Evolutionary conservation across 768 basidiomycete species (phyloP).

Genomic region (Hydnomerulius pinastri): DNA sequence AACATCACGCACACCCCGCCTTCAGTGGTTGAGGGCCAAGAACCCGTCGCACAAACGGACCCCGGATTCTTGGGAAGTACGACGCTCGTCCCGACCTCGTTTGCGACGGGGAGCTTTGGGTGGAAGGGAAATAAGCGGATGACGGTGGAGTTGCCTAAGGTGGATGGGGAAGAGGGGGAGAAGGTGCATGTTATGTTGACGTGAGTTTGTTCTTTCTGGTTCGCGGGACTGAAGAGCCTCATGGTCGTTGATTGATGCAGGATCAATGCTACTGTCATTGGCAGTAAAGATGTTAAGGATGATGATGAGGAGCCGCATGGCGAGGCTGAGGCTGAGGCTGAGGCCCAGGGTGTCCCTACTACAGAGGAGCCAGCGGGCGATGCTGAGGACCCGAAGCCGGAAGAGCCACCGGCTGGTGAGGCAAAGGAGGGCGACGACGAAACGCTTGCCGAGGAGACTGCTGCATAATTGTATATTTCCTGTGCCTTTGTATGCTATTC

Average conservation of each 20-base stretch:
- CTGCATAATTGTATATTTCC: conserved; percentile 9
- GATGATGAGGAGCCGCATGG: conserved; percentile 36
- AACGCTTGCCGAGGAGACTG: conserved; percentile 17
- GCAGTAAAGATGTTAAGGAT: conserved; percentile 59
- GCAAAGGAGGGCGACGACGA: conserved; percentile 26
- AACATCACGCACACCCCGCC: conserved; percentile 69
- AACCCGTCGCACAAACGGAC: conserved; percentile 43
- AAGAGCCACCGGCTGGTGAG: conserved; percentile 22
- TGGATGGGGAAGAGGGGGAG: conserved; percentile 51
- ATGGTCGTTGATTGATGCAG: conserved; percentile 35
- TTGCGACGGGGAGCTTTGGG: conserved; percentile 78
- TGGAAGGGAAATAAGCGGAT: conserved; percentile 80
- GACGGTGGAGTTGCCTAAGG: conserved; percentile 59
- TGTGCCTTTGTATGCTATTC: conserved; percentile 3
- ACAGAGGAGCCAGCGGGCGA: conserved; percentile 32
- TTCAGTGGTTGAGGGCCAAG: conserved; percentile 32
- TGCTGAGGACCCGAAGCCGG: conserved; percentile 23
- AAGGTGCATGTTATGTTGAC: conserved; percentile 74
- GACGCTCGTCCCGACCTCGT: conserved; percentile 57
- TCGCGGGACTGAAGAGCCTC: background rate
- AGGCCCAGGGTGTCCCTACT: conserved; percentile 23
- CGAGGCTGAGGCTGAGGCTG: conserved; percentile 30
- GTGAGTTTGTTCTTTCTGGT: conserved; percentile 46
- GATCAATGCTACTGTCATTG: conserved; percentile 75
- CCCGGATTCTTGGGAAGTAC: conserved; percentile 61